phyloP scores from a whole-genome alignment of 2,329 filamentous ascomycete genomes.

The Fusarium sp. region DNA sequence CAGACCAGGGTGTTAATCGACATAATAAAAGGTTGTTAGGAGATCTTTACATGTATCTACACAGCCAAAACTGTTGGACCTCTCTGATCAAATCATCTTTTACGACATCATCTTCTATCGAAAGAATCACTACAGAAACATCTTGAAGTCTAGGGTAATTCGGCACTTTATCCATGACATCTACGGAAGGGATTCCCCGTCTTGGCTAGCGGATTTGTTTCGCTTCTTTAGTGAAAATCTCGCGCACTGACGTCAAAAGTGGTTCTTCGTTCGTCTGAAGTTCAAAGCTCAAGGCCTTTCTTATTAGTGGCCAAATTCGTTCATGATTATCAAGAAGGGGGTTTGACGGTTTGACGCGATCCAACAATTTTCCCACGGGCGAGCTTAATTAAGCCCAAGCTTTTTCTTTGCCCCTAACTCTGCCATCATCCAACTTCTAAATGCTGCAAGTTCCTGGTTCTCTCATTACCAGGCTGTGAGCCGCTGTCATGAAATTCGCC shows the following conservation, averaged over 20 bases:
- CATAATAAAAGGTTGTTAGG: neutral
- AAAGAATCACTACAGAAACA: neutral
- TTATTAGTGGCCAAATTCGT: conserved; percentile 8
- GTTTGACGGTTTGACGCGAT: conserved; percentile 25
- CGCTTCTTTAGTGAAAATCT: neutral
- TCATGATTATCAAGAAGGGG: conserved; percentile 27
- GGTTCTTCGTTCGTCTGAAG: neutral
- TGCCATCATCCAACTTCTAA: conserved; percentile 2
- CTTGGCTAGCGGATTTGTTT: conserved; percentile 22
- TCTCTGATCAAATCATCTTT: neutral
- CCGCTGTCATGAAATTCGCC: conserved; percentile 69
- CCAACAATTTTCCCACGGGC: conserved; percentile 2
- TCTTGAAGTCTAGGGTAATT: conserved; percentile 17
- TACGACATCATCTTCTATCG: neutral
- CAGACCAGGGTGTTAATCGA: neutral
- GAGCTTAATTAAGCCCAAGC: too few species aligned
- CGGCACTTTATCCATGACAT: neutral
- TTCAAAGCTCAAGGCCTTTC: neutral
- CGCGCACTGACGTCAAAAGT: conserved; percentile 41
- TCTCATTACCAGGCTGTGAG: conserved; percentile 21
- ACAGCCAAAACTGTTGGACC: too few species aligned
- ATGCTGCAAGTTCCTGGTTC: conserved; percentile 27
- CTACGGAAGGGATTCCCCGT: neutral
- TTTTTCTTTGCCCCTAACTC: neutral
- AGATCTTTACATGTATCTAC: too few species aligned